A percentile compares a stretch with the other conserved stretches of the same genome.
Conservation (phyloP, 2,329 filamentous ascomycete species). For the Fonsecaea multimorphosa region DNA sequence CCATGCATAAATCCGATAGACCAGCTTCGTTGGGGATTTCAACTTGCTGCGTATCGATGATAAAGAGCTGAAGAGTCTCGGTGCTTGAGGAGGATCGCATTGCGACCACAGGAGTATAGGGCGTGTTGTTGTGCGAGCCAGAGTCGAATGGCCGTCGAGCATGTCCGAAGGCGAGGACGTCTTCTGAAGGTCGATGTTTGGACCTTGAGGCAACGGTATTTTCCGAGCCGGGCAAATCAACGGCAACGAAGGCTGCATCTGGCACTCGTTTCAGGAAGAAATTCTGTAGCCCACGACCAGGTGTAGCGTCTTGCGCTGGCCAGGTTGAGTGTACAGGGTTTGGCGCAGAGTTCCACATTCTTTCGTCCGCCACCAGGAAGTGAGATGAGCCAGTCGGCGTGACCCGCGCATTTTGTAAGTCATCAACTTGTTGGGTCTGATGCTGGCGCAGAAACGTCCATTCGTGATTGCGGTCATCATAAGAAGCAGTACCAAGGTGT, state of each 20-base stretch:
- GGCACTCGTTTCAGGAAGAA: conserved; percentile 26
- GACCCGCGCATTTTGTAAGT: neutral
- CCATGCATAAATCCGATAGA: neutral
- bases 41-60: conserved; percentile 17
- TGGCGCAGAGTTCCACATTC: neutral
- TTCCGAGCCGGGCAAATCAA: neutral
- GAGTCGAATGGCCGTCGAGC: conserved; percentile 11
- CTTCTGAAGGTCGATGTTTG: neutral
- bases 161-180: conserved; percentile 24
- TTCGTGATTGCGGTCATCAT: conserved; percentile 26
- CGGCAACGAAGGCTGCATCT: conserved; percentile 18
- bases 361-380: conserved; percentile 20
- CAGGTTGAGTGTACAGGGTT: neutral
- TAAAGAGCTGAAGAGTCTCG: conserved; percentile 19
- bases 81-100: conserved; percentile 12
- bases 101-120: conserved; percentile 13
- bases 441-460: conserved; percentile 35
- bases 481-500: conserved; percentile 36
- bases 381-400: neutral
- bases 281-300: conserved; percentile 12
- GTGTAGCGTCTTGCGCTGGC: neutral
- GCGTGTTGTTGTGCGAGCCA: conserved; percentile 3
- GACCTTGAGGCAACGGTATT: neutral
- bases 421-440: neutral
- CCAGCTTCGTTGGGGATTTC: neutral